Percentiles rank a stretch among this genome's conserved stretches.
phyloP scores from a whole-genome alignment of 2,329 filamentous ascomycete species.

The Spiromastix sp. region DNA sequence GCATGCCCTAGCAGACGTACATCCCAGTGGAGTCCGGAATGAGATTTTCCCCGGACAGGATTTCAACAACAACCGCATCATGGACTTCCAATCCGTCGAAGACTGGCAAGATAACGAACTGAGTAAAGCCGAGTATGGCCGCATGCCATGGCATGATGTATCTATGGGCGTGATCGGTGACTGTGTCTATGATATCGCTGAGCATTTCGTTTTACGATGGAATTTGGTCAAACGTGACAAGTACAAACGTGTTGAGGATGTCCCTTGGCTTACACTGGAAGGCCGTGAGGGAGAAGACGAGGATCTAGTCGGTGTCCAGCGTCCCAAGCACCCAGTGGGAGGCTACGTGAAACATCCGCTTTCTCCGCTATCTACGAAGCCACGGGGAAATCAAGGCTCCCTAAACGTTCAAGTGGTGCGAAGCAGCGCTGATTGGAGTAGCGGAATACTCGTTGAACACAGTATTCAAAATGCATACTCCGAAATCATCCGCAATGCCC shows the following conservation, averaged over 20 bases:
- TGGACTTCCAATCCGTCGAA: conserved; percentile 84
- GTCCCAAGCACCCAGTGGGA: conserved; percentile 80
- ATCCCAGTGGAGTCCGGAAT: conserved; percentile 69
- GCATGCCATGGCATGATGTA: conserved; percentile 98
- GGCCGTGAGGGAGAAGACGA: conserved; percentile 69
- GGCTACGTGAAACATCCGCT: conserved; percentile 76
- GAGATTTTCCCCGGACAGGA: conserved; percentile 92
- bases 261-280: conserved; percentile 75
- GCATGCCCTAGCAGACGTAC: conserved; percentile 74
- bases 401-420: conserved; percentile 78
- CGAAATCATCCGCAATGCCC: conserved; percentile 72
- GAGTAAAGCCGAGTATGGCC: conserved; percentile 78
- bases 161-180: conserved; percentile 80
- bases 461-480: conserved; percentile 79
- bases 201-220: conserved; percentile 90
- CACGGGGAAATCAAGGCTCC: conserved; percentile 55
- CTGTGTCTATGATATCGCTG: conserved; percentile 83
- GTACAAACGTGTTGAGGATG: conserved; percentile 76
- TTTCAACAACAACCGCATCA: conserved; percentile 92
- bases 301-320: conserved; percentile 76
- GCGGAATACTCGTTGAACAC: conserved; percentile 53
- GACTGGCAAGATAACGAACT: conserved; percentile 92
- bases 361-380: conserved; percentile 56
- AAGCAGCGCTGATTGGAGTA: conserved; percentile 61
- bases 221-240: conserved; percentile 84